Evolutionary conservation across 73 alveolate genomes (phyloP).

Genomic region (Paraurostyla sp.): DNA sequence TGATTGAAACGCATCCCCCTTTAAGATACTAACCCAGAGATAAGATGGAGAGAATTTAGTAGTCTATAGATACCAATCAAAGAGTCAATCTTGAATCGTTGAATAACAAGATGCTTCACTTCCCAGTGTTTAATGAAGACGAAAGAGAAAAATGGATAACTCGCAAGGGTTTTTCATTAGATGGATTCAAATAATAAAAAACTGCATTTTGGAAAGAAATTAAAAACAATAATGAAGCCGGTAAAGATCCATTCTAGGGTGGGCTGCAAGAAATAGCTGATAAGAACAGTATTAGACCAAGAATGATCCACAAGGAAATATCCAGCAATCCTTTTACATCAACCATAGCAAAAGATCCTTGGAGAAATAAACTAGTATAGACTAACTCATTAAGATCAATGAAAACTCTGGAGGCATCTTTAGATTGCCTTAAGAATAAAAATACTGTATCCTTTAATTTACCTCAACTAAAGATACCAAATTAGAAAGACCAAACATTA

Average conservation of each 20-base stretch:
- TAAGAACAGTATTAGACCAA: not conserved
- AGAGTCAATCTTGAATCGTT: conserved; percentile 15
- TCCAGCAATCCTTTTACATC: not conserved
- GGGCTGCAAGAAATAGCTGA: conserved; percentile 41
- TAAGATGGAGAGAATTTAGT: conserved; percentile 1
- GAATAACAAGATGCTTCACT: conserved; percentile 26
- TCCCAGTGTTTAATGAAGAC: conserved; percentile 43
- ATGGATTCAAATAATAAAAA: conserved; percentile 3
- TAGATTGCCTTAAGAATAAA: not conserved
- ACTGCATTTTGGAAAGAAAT: conserved; percentile 42
- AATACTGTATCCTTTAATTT: not conserved
- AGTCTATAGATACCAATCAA: not conserved
- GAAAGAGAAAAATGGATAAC: conserved; percentile 32
- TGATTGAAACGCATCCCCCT: conserved; percentile 4
- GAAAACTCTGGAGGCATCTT: conserved; percentile 17
- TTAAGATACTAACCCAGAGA: conserved; percentile 17
- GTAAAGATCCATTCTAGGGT: not conserved
- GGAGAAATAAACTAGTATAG: conserved; percentile 23
- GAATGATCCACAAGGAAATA: conserved; percentile 6
- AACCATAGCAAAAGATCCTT: conserved; percentile 17
- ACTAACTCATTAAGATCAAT: conserved; percentile 3
- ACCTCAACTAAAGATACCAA: not conserved
- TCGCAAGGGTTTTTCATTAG: not conserved
- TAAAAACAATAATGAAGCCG: conserved; percentile 36
- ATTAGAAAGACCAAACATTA: not conserved